phyloP scores from a whole-genome alignment of 768 basidiomycete genomes.

The Termitomyces sp. region DNA sequence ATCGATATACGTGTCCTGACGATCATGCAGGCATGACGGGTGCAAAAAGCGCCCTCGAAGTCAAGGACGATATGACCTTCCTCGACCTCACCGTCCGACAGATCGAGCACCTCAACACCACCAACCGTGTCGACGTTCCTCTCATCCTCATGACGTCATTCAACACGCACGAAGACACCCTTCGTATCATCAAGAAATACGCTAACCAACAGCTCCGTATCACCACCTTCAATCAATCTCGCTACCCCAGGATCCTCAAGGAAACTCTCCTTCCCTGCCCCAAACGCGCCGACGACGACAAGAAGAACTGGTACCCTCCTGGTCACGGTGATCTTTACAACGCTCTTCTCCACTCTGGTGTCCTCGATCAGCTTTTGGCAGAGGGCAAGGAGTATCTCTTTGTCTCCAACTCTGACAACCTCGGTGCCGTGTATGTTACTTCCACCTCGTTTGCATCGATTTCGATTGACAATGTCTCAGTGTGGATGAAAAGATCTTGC shows the following conservation, averaged over 20 bases:
- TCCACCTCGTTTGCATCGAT: not conserved
- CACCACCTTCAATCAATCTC: conserved; percentile 89
- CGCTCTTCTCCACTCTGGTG: conserved; percentile 84
- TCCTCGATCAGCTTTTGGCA: conserved; percentile 83
- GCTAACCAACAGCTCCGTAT: conserved; percentile 93
- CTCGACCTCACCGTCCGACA: conserved; percentile 92
- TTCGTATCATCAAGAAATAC: conserved; percentile 96
- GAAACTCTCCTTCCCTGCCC: conserved; percentile 86
- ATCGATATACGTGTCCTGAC: conserved; percentile 6
- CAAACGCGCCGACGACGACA: conserved; percentile 74
- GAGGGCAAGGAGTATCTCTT: conserved; percentile 98
- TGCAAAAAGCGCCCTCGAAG: conserved; percentile 92
- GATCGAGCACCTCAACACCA: conserved; percentile 93
- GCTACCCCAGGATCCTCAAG: conserved; percentile 90
- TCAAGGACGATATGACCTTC: conserved; percentile 98
- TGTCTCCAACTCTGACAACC: conserved; percentile 95
- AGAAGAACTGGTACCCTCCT: conserved; percentile 94
- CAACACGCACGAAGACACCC: conserved; percentile 96
- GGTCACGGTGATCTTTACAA: conserved; percentile 98
- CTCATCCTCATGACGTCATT: conserved; percentile 99
- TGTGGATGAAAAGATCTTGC: conserved; percentile 80
- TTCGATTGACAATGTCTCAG: conserved; percentile 28
- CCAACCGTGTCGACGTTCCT: conserved; percentile 84
- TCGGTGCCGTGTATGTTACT: conserved; percentile 77
- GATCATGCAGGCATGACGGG: conserved; percentile 64